phyloP scores from a whole-genome alignment of 805 yeast species.

The Candida alai region DNA sequence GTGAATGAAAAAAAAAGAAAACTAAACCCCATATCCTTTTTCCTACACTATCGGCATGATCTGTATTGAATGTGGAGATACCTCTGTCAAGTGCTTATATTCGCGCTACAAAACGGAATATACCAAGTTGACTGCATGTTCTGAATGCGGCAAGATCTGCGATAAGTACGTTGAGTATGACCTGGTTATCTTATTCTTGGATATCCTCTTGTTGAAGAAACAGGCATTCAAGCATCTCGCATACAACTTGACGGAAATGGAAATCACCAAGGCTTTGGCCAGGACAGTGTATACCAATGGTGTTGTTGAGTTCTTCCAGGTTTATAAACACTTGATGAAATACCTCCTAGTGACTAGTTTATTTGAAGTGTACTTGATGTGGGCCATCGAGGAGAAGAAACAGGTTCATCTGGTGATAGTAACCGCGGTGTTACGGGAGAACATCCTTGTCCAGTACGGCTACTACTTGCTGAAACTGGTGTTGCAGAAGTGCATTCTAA shows the following conservation, averaged over 20 bases:
- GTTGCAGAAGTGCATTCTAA: conserved; percentile 42
- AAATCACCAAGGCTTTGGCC: conserved; percentile 16
- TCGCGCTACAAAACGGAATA: conserved; percentile 72
- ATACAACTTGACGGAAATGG: conserved; percentile 54
- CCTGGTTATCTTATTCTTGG: conserved; percentile 76
- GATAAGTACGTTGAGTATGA: conserved; percentile 93
- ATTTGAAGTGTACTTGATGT: conserved; percentile 84
- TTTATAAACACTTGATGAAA: conserved; percentile 31
- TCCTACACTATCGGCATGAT: conserved; percentile 49
- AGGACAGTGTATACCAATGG: conserved; percentile 3
- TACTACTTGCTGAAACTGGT: conserved; percentile 53
- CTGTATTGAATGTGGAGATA: conserved; percentile 79
- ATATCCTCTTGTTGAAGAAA: conserved; percentile 76
- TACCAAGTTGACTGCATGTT: conserved; percentile 75
- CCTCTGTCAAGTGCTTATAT: conserved; percentile 59
- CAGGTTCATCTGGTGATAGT: conserved; percentile 24
- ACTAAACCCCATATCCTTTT: neutral
- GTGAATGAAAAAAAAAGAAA: no score
- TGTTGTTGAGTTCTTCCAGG: conserved; percentile 5
- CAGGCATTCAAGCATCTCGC: conserved; percentile 87
- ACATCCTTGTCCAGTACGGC: conserved; percentile 48
- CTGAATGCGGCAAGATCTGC: conserved; percentile 65
- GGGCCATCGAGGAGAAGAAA: conserved; percentile 85
- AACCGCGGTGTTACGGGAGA: conserved; percentile 24
- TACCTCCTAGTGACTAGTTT: conserved; percentile 60